Evolutionary conservation across 805 yeast genomes (phyloP), one percentile per base, ranked within the genome.

Genomic region (Candida takata): DNA sequence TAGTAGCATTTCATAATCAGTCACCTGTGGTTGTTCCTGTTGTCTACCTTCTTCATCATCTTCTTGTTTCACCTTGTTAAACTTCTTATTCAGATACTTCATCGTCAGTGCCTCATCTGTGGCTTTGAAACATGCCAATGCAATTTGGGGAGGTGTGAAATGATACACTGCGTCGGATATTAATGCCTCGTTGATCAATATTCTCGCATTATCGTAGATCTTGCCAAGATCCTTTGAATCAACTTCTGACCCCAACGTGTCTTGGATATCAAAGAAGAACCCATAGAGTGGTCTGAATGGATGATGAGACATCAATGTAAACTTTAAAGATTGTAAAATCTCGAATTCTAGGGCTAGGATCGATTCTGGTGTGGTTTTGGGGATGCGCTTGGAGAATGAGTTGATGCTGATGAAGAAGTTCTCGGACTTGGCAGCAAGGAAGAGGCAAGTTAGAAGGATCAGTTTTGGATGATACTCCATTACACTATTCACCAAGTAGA

Each of bases 111-210:
- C 73, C 43, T 70, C 75, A 57, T 86, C 84, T 11, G 70, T 74
- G 36, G 71, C 68, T 61, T 81, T 74, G 52, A 88, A 67, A 12
- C 92, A 85, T 0, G 96, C 92, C 35, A 92, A 64, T 1, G 97
- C 96, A 21, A 92, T 84, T 52, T 92, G 98, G 1, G 97, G 95
- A 1, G 99, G 99, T 0, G 97, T 79, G 60, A 63, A 90, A 24
- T 77, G 63, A 48, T 85, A 90, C 8, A 71, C 64, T 4, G 74
- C 88, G 54, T 92, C 95, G 14, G 90, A 77, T 24, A 80, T 62
- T 27, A 85, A 64, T n/a, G 84, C 71, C 18, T 78, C 84, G 30
- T 77, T 73, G 5, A 84, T 67, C 57, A 77, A 60, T 20, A 64
- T 69, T 47, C 81, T 74, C 9, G 95, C 85, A 29, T 64, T 61